Conservation (phyloP, 441 rosid genomes). For the Adansonia grandidieri region DNA sequence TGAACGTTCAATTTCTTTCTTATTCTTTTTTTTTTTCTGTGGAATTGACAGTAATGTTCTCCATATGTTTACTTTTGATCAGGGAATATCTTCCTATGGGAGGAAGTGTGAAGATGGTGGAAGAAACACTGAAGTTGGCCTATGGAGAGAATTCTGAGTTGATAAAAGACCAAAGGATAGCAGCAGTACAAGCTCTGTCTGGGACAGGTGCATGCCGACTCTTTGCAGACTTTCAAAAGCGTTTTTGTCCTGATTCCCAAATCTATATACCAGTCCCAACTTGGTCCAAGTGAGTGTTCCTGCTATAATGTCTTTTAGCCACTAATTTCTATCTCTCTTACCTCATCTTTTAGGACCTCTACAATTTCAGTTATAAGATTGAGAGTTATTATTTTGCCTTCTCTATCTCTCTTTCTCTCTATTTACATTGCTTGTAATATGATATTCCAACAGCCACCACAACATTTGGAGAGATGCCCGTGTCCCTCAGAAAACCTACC, state of each 20-base stretch:
- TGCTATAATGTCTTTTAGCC: constrained; percentile 5
- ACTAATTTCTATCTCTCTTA: not conserved
- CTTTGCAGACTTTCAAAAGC: constrained; percentile 95
- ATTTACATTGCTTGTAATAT: constrained; percentile 8
- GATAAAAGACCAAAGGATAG: constrained; percentile 79
- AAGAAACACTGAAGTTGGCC: constrained; percentile 87
- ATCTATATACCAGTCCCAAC: constrained; percentile 92
- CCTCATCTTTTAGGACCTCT: not conserved
- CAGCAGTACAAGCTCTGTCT: constrained; percentile 88
- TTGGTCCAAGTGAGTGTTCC: constrained; percentile 83
- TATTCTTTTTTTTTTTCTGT: not conserved
- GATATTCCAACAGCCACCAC: constrained; percentile 74
- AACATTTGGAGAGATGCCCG: constrained; percentile 97
- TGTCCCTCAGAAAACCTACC: constrained; percentile 79
- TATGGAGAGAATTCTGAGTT: constrained; percentile 85
- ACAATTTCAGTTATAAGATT: not conserved
- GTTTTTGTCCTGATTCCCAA: constrained; percentile 81
- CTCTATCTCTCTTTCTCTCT: not conserved
- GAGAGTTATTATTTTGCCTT: constrained; percentile 13
- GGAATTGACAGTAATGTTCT: not conserved
- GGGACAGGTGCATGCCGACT: constrained; percentile 97
- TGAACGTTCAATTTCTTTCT: constrained; percentile 1
- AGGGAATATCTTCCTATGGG: constrained; percentile 99
- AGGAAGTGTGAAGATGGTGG: constrained; percentile 88
- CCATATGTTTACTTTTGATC: constrained; percentile 10